A percentile compares a stretch with the other conserved stretches of the same genome.
These are phyloP conservation scores for Silene uniflora DNA, from an alignment of 148 eudicot species.

Conservation along the genomic window DNA sequence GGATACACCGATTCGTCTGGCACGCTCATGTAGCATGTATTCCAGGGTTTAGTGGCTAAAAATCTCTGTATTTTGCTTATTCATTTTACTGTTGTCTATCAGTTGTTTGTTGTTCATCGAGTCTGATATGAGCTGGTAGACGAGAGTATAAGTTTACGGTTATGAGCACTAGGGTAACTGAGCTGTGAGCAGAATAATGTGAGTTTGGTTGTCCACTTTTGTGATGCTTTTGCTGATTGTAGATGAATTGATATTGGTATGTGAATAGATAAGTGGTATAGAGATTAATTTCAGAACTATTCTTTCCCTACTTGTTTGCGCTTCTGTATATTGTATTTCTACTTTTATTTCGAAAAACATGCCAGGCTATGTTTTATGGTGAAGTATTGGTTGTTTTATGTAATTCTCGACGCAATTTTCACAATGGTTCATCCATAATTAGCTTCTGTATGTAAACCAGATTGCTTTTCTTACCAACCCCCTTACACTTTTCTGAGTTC, in stretches of 20 bases:
- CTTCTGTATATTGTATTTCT: slow-evolving; percentile 1
- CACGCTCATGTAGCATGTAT: slow-evolving; percentile 76
- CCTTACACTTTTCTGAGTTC: too few relatives aligned
- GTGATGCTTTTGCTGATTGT: slow-evolving; percentile 60
- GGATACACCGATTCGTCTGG: slow-evolving; percentile 60
- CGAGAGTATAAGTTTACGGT: slow-evolving; percentile 44
- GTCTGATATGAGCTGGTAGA: slow-evolving; percentile 45
- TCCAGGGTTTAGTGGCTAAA: slow-evolving; percentile 55
- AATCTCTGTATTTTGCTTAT: slow-evolving; percentile 24
- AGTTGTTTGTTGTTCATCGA: slow-evolving; percentile 39
- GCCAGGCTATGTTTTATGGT: too few relatives aligned
- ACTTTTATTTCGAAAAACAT: too few relatives aligned
- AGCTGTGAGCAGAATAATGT: slow-evolving; percentile 17
- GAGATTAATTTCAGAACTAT: slow-evolving; percentile 32
- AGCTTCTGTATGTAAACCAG: too few relatives aligned
- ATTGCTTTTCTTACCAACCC: too few relatives aligned
- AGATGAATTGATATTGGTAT: slow-evolving; percentile 51
- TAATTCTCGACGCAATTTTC: neutral
- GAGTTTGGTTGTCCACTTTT: slow-evolving; percentile 20
- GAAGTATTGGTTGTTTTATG: too few relatives aligned
- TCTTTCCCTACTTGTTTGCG: slow-evolving; percentile 11
- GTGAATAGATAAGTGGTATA: slow-evolving; percentile 78
- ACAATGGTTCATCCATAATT: too few relatives aligned
- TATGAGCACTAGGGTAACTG: slow-evolving; percentile 31
- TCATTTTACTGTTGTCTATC: slow-evolving; percentile 33